These are phyloP conservation scores for Centella asiatica DNA, from an alignment of 129 eudicot genomes.

Conservation along the genomic window DNA sequence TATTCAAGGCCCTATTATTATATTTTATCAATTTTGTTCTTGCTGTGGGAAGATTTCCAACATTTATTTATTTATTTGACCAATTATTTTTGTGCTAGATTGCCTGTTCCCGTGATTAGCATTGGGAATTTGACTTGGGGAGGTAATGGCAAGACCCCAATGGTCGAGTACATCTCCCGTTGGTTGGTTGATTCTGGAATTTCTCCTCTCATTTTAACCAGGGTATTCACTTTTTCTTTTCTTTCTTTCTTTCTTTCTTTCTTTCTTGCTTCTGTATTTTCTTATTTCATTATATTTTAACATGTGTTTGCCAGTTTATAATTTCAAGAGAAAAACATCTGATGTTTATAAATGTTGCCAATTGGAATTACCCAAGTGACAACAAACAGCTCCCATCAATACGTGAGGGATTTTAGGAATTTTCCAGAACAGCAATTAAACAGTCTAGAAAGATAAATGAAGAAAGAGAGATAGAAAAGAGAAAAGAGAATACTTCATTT, in stretches of 20 bases:
- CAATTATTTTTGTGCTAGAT: conserved; percentile 28
- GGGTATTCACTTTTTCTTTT: conserved; percentile 28
- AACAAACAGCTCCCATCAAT: no score
- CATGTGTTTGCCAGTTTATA: no score
- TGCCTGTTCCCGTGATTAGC: conserved; percentile 87
- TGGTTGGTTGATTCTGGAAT: conserved; percentile 46
- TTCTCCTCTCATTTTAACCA: conserved; percentile 85
- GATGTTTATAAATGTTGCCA: not conserved
- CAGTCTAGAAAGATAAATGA: no score
- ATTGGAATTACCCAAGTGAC: no score
- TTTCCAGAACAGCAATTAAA: no score
- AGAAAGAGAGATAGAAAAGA: no score
- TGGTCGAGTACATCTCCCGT: conserved; percentile 69
- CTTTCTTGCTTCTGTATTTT: not conserved
- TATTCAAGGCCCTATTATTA: no score
- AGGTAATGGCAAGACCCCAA: conserved; percentile 97
- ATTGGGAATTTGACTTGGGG: conserved; percentile 97
- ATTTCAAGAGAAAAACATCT: no score
- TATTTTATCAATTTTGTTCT: no score
- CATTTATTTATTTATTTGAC: not conserved
- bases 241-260: not conserved
- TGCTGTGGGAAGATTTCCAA: no score
- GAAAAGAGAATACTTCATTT: no score
- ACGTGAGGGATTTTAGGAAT: no score
- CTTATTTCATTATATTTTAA: not conserved